Evolutionary conservation across 257 asterid species (phyloP), one percentile per base, ranked within the genome.

Genomic region (Solanum pinnatisectum): DNA sequence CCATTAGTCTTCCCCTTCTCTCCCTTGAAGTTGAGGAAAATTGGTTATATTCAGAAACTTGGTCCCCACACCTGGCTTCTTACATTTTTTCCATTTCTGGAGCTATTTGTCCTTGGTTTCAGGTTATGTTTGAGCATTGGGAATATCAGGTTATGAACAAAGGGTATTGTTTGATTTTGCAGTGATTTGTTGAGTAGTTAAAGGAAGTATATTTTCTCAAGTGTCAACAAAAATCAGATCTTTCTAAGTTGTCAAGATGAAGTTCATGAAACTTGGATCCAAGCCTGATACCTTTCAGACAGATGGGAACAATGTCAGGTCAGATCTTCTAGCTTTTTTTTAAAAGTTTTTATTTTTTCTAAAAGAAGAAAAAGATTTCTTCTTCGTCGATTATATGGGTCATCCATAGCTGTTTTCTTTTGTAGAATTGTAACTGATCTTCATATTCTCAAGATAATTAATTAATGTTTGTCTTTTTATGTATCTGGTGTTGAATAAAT

Each of bases 231-330:
- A 87, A 78, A 85, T 88, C 85, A 88, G 93, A 91, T 91, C 93
- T 87, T 33, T 33, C 22, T 93, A 71, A 91, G 93, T 88, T 88
- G 93, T 88, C 67, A 90, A 82, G 90, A 97, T 97, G 99, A 97
- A 97, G 99, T 97, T 95, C 92, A 97, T 97, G 99, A 97, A 97
- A 93, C 99, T 97, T 91, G 98, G 98, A 93, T 97, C 98, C 92
- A 97, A 97, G 92, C 96, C 98, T 7, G 98, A 97, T 91, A 87
- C 93, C 13, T 97, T 97, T 89, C 98, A 96, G 94, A 89, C 95
- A 16, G 98, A 95, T 85, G 98, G 92, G 73, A 92, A 91, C 89
- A 91, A 90, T 91, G 89, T 89, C 90, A 95, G 98, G 98, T 96
- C 81, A 92, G 96, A 92, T 94, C 93, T 89, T 39, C 86, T 30